Evolutionary conservation across 2,329 filamentous ascomycete genomes (phyloP).

Genomic region (Penicillium brevicompactum): DNA sequence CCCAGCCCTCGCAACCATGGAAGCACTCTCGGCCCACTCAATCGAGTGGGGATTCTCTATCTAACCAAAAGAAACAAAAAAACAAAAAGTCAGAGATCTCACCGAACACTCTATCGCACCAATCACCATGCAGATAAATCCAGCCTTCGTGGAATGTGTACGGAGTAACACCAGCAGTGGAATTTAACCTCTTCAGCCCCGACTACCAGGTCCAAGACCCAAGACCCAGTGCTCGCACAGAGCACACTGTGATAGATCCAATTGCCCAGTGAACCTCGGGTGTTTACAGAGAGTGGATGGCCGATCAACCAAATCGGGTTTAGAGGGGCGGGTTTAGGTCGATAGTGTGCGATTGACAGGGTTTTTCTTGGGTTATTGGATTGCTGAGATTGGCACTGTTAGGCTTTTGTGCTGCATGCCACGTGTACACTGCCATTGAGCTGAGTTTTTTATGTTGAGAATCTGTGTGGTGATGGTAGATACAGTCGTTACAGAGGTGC

Average conservation of each 20-base stretch:
- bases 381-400: not conserved
- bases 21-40: not conserved
- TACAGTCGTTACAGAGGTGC: too few species aligned
- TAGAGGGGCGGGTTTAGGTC: not conserved
- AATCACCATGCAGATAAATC: not conserved
- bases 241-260: conserved; percentile 1
- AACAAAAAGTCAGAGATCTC: not conserved
- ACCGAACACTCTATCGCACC: not conserved
- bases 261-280: not conserved
- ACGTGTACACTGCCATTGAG: conserved; percentile 3
- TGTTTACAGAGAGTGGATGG: not conserved
- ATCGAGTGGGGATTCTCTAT: not conserved
- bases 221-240: not conserved
- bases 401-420: not conserved
- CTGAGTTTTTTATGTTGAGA: too few species aligned
- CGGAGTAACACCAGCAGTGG: not conserved
- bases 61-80: not conserved
- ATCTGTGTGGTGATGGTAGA: too few species aligned
- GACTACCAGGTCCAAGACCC: too few species aligned
- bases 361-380: not conserved
- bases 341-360: conserved; percentile 3
- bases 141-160: not conserved
- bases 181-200: conserved; percentile 1
- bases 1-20: not conserved
- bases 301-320: conserved; percentile 6